These are phyloP conservation scores for Aspergillus ellipticus DNA, from an alignment of 495 filamentous ascomycete species.

Conservation along the genomic window DNA sequence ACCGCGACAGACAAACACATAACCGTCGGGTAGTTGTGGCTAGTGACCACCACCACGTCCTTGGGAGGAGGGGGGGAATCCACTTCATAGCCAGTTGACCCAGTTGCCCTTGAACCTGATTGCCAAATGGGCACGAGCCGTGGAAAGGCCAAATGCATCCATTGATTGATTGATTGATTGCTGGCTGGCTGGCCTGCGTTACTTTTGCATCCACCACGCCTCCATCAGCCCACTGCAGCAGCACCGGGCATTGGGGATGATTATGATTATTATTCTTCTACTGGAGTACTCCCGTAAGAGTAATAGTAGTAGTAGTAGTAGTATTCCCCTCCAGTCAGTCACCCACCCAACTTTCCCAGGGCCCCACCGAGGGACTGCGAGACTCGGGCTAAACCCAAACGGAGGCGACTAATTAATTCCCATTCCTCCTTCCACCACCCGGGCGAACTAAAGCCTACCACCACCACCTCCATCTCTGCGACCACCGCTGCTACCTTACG, in stretches of 20 bases:
- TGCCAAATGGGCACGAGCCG: not conserved
- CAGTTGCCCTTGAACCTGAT: not conserved
- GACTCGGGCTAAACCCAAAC: not conserved
- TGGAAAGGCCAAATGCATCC: not conserved
- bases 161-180: not conserved
- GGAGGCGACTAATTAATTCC: not conserved
- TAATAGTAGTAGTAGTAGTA: too few relatives aligned
- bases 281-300: too few relatives aligned
- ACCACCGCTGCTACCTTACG: constrained; percentile 12
- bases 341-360: too few relatives aligned
- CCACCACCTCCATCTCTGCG: constrained; percentile 16
- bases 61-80: too few relatives aligned
- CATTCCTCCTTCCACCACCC: constrained; percentile 5
- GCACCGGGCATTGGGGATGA: not conserved
- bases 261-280: too few relatives aligned
- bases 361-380: not conserved
- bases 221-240: not conserved
- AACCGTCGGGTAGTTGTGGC: not conserved
- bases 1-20: not conserved
- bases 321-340: too few relatives aligned
- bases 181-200: too few relatives aligned
- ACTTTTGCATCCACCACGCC: not conserved
- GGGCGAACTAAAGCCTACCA: constrained; percentile 8
- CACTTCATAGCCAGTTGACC: not conserved
- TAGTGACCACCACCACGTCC: too few relatives aligned